These are phyloP conservation scores for Bretschneidera sinensis DNA, from an alignment of 345 rosid species.

Conservation along the genomic window DNA sequence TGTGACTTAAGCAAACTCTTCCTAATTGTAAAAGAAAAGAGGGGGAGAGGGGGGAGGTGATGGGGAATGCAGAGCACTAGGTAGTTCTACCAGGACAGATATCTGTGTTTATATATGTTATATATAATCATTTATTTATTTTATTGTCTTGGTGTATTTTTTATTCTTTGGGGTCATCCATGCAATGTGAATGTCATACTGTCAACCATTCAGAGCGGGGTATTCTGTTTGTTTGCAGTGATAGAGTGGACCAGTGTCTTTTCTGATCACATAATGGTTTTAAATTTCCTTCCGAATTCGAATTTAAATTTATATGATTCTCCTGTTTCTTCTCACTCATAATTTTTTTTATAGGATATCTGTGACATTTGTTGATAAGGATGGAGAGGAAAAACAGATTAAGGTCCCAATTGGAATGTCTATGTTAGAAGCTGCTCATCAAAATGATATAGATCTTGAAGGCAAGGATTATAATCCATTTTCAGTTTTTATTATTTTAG, in stretches of 20 bases:
- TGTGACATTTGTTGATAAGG: constrained; percentile 82
- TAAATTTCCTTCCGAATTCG: constrained; percentile 2
- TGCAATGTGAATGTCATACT: not conserved
- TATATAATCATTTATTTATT: no score
- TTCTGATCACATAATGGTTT: not conserved
- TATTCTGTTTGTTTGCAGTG: not conserved
- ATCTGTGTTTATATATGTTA: no score
- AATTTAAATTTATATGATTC: not conserved
- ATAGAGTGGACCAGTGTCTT: not conserved
- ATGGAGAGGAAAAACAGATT: constrained; percentile 69
- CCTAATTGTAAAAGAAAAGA: no score
- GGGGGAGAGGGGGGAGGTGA: no score
- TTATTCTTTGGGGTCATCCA: not conserved
- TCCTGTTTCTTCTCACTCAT: constrained; percentile 4
- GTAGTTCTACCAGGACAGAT: no score
- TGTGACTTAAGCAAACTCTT: no score
- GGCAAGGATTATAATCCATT: constrained; percentile 35
- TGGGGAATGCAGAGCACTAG: no score
- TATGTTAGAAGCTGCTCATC: constrained; percentile 89
- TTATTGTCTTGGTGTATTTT: no score
- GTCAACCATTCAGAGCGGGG: no score
- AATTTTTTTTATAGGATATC: constrained; percentile 56
- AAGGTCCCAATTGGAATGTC: constrained; percentile 86
- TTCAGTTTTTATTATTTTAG: not conserved
- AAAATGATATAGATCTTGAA: constrained; percentile 92